Evolutionary conservation across 306 rosid genomes (phyloP).

Genomic region (Quercus berberidifolia): DNA sequence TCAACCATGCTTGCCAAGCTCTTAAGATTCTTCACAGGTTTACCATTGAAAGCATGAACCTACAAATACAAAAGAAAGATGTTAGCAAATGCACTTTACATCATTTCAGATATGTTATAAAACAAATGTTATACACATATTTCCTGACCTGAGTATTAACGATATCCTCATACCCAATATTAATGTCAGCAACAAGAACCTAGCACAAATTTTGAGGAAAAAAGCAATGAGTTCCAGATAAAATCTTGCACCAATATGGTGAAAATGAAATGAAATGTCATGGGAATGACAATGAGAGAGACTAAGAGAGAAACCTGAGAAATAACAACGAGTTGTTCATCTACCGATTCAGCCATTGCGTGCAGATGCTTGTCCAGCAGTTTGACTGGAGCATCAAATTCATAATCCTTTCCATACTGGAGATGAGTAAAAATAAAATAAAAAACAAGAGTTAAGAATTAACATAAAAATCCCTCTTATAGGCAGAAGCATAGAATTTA

Average conservation of each 20-base stretch:
- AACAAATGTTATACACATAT: neutral
- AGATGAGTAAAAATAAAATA: conserved; percentile 6
- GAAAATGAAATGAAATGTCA: neutral
- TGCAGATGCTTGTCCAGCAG: conserved; percentile 87
- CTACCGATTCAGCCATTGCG: conserved; percentile 76
- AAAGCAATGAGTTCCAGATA: conserved; percentile 9
- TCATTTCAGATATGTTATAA: neutral
- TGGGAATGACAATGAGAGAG: neutral
- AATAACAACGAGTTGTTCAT: conserved; percentile 88
- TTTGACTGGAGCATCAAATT: conserved; percentile 92
- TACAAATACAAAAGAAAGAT: conserved; percentile 22
- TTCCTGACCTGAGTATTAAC: conserved; percentile 81
- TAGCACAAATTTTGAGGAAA: conserved; percentile 28
- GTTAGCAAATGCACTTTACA: neutral
- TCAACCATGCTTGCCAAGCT: conserved; percentile 89
- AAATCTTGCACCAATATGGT: neutral
- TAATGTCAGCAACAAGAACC: conserved; percentile 97
- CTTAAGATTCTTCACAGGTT: conserved; percentile 86
- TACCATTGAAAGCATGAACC: conserved; percentile 85
- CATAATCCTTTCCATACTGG: conserved; percentile 95
- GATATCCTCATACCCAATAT: conserved; percentile 92
- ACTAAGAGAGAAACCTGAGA: conserved; percentile 65
- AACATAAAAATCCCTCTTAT: conserved; percentile 1
- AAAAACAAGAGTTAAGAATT: neutral
- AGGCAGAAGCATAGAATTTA: neutral